Evolutionary conservation across 2,329 filamentous ascomycete species (phyloP), one percentile per base, ranked within the genome.

Genomic region (Cladosporium sp.): DNA sequence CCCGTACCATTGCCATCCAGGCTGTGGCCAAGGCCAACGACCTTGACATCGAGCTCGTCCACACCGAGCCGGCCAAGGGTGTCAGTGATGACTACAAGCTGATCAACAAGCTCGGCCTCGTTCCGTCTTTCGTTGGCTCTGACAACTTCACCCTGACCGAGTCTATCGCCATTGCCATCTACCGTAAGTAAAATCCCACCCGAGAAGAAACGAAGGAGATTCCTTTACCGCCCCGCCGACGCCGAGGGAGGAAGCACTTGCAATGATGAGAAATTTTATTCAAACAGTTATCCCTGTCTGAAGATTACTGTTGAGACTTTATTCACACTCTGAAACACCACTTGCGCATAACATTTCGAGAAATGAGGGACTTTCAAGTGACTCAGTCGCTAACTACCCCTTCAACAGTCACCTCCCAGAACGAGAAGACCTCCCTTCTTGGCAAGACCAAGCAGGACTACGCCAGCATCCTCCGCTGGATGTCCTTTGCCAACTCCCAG

Each of bases 391-490:
- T 48, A 41, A 48, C 45, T 27, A 36, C 13, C 40, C 34, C 53
- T 67, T 61, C 63, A n/a, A 50, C 69, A 97, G 93, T 99, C 72
- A 90, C 93, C 67, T 97, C 93, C 65, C 93, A 99, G 80, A 99
- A 99, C 75, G 93, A 97, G 86, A 97, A 97, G 87, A 99, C 93
- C 66, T 95, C 90, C 64, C 90, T 99, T 61, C 85, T 99, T 66
- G 93, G 93, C 70, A 97, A 97, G 86, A 99, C 91, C 78, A 99
- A 99, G 87, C 92, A 99, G 81, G 93, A 99, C 84, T 90, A 97
- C 75, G 93, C 93, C 65, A 91, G 91, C 63, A 99, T 99, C 74
- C 81, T 99, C 71, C 89, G 88, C 76, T 99, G 93, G 93, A 85
- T 96, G 86, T 97, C 92, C 61, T 97, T 85, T 77, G 88, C 86